Evolutionary conservation across 176 grass and related monocot genomes (phyloP).

Genomic region (Cenchrus fungigraminus): DNA sequence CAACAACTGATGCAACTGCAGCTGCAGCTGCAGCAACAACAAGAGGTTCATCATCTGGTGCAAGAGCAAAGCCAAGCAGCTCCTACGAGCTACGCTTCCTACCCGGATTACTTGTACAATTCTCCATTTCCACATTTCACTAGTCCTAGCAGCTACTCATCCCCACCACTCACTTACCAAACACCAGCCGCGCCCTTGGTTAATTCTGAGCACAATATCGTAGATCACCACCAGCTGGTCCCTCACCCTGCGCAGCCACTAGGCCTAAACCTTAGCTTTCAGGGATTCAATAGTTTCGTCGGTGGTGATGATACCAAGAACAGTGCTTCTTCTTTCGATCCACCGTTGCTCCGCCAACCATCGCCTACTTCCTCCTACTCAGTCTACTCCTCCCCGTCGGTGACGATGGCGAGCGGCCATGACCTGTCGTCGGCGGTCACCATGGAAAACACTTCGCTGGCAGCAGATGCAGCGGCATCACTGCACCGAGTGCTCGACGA

Average conservation of each 20-base stretch:
- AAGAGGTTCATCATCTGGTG: constrained; percentile 40
- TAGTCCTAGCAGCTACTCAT: constrained; percentile 30
- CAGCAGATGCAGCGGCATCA: neutral
- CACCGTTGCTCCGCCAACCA: constrained; percentile 43
- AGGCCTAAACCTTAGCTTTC: constrained; percentile 85
- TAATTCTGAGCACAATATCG: constrained; percentile 40
- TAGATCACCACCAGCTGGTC: constrained; percentile 40
- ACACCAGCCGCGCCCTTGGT: constrained; percentile 44
- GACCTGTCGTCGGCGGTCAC: constrained; percentile 28
- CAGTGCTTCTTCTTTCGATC: constrained; percentile 35
- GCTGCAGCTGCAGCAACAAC: constrained; percentile 46
- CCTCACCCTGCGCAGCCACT: constrained; percentile 70
- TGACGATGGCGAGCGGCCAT: constrained; percentile 24
- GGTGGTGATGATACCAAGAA: constrained; percentile 32
- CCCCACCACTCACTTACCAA: constrained; percentile 32
- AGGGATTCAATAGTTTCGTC: constrained; percentile 51
- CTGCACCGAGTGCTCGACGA: constrained; percentile 79
- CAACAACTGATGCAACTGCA: constrained; percentile 42
- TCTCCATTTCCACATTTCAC: constrained; percentile 43
- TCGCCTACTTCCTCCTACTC: constrained; percentile 68
- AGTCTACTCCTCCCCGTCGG: constrained; percentile 50
- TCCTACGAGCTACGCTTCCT: constrained; percentile 45
- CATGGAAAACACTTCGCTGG: constrained; percentile 43
- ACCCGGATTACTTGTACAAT: constrained; percentile 51
- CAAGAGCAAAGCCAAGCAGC: constrained; percentile 38